Evolutionary conservation across 768 basidiomycete species (phyloP), one percentile per base, ranked within the genome.

Genomic region (Lyophyllum shimeji): DNA sequence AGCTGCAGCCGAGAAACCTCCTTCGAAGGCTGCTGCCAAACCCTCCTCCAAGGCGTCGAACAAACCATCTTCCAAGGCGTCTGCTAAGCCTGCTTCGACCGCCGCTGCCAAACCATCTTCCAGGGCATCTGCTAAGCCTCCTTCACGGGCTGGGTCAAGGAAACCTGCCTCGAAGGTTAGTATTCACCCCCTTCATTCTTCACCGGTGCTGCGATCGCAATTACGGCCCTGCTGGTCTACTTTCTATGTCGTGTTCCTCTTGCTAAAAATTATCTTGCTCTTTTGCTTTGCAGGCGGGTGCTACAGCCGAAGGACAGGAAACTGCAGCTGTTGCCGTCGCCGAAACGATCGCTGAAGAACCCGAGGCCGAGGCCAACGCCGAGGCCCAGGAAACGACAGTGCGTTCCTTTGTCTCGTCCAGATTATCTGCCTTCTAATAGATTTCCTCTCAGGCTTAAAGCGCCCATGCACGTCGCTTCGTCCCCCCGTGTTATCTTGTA

Each of bases 101-200:
- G 72, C 74, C 1, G 67, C 76, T 23, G 70, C 66, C 20, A 80
- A 80, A 52, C 78, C 79, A 9, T 67, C 75, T 3, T 80, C 79
- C 43, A 76, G 69, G 43, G 67, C 66, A 31, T 60, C 76, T 23
- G 70, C 66, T 20, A 79, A 80, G 52, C 78, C 79, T 12, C 67
- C 75, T 3, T 80, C 79, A 43, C 75, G 69, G 43, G 67, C 66
- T 34, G 29, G 29, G 9, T 29, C 60, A 75, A 82, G 78, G 76
- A 86, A 85, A 68, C 84, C 85, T 54, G 74, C 71, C n/a, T 85
- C 84, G 46, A 86, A 84, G 82, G 85, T 75, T 57, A 49, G 74
- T 50, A 74, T 65, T 51, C 55, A 39, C 54, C 25, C 52, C 48
- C 56, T 6, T 13, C n/a, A n/a, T 37, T 37, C 11, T 11, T 37